phyloP scores from a whole-genome alignment of 1,284 basidiomycete genomes.

The Ganoderma meredithae region DNA sequence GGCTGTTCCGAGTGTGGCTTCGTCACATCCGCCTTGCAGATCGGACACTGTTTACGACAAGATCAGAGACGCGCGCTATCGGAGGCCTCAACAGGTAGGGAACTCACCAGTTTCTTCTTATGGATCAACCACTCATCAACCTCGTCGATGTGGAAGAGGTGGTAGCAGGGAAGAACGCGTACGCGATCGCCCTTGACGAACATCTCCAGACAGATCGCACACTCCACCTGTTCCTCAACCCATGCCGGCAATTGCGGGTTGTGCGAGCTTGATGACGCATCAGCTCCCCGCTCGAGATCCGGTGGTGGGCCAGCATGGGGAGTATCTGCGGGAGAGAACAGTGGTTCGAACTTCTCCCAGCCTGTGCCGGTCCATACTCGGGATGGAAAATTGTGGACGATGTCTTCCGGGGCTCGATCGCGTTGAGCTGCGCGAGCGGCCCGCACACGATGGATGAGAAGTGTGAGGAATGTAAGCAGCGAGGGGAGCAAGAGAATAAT shows the following conservation, averaged over 20 bases:
- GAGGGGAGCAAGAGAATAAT: conserved; percentile 84
- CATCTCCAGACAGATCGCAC: conserved; percentile 89
- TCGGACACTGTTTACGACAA: conserved; percentile 69
- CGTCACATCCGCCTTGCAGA: conserved; percentile 90
- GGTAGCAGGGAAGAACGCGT: conserved; percentile 88
- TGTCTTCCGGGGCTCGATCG: conserved; percentile 81
- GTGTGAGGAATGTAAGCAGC: conserved; percentile 80
- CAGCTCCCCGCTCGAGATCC: conserved; percentile 42
- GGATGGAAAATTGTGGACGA: conserved; percentile 80
- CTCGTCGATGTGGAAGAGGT: conserved; percentile 87
- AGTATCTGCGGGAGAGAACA: conserved; percentile 40
- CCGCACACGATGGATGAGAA: conserved; percentile 82
- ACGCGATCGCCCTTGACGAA: conserved; percentile 88
- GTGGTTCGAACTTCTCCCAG: conserved; percentile 74
- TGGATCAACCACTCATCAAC: conserved; percentile 91
- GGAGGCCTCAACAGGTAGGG: conserved; percentile 13
- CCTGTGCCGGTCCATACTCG: conserved; percentile 80
- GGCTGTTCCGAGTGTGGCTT: conserved; percentile 50
- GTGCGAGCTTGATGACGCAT: conserved; percentile 37
- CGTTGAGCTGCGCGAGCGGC: conserved; percentile 77
- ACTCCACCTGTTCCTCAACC: conserved; percentile 81
- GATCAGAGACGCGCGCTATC: conserved; percentile 3
- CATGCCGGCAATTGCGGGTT: conserved; percentile 58
- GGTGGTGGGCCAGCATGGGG: conserved; percentile 36
- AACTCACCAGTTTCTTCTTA: conserved; percentile 84